A percentile compares a stretch with the other conserved stretches of the same genome.
Evolutionary conservation across 2,329 filamentous ascomycete species (phyloP).

Genomic region (Monosporascus sp.): DNA sequence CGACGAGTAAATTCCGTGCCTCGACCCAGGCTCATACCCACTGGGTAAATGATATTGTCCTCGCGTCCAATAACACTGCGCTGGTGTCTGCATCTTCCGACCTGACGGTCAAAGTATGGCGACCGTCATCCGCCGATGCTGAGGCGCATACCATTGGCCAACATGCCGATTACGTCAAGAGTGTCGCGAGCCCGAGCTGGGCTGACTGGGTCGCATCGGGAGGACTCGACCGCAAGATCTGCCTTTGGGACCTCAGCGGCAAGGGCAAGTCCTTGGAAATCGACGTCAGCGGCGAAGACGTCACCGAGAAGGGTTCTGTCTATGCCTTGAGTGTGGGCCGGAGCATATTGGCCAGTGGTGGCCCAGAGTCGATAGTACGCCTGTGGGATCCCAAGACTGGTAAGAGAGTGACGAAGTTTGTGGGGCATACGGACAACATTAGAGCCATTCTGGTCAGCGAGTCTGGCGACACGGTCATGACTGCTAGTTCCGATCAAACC

Average conservation of each 20-base stretch:
- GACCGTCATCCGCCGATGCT: slow-evolving; percentile 62
- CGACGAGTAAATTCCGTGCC: slow-evolving; percentile 53
- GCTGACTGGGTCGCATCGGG: slow-evolving; percentile 90
- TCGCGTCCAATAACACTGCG: slow-evolving; percentile 71
- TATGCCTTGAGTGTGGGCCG: slow-evolving; percentile 81
- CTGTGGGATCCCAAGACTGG: slow-evolving; percentile 88
- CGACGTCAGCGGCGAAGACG: slow-evolving; percentile 76
- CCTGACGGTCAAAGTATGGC: slow-evolving; percentile 88
- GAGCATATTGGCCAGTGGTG: slow-evolving; percentile 82
- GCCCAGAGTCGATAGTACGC: slow-evolving; percentile 87
- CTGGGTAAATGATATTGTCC: slow-evolving; percentile 90
- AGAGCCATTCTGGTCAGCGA: slow-evolving; percentile 86
- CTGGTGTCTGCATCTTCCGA: slow-evolving; percentile 92
- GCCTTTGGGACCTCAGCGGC: slow-evolving; percentile 88
- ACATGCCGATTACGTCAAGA: slow-evolving; percentile 95
- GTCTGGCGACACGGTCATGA: slow-evolving; percentile 85
- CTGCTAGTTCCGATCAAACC: slow-evolving; percentile 91
- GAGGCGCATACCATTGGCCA: slow-evolving; percentile 79
- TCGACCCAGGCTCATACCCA: slow-evolving; percentile 77
- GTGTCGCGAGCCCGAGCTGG: slow-evolving; percentile 67
- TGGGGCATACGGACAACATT: slow-evolving; percentile 93
- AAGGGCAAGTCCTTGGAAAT: slow-evolving; percentile 83
- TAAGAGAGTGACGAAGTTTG: slow-evolving; percentile 89
- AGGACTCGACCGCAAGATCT: slow-evolving; percentile 86
- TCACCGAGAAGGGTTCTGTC: slow-evolving; percentile 85